These are phyloP conservation scores for Mortierella sp. DNA, from an alignment of 371 early-diverging fungal species.

Conservation along the genomic window DNA sequence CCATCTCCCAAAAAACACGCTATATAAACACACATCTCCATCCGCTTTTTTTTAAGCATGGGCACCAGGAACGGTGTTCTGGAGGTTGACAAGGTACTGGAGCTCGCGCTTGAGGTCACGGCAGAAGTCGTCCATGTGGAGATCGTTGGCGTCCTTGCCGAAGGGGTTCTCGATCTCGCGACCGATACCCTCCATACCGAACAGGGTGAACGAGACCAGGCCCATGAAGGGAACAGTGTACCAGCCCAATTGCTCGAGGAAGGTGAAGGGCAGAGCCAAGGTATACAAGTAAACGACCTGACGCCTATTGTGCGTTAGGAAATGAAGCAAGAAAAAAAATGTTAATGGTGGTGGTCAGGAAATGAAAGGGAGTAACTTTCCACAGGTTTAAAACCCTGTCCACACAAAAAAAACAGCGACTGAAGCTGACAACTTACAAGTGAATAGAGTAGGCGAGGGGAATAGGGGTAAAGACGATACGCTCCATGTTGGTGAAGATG, in stretches of 20 bases:
- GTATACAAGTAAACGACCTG: conserved; percentile 78
- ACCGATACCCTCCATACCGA: conserved; percentile 79
- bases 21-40: background rate
- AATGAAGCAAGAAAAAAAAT: background rate
- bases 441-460: conserved; percentile 85
- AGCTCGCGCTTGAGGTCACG: conserved; percentile 51
- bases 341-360: background rate
- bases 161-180: conserved; percentile 83
- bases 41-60: conserved; percentile 11
- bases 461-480: conserved; percentile 83
- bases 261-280: conserved; percentile 73
- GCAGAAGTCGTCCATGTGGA: conserved; percentile 61
- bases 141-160: conserved; percentile 76
- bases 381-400: background rate
- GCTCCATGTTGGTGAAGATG: conserved; percentile 65
- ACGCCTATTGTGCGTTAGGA: conserved; percentile 32
- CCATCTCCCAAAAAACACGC: background rate
- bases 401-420: background rate
- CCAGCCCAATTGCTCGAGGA: conserved; percentile 55
- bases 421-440: conserved; percentile 47
- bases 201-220: conserved; percentile 76
- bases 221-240: conserved; percentile 65
- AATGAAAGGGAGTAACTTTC: background rate
- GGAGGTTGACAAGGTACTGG: conserved; percentile 50
- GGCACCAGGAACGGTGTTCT: conserved; percentile 39